Conservation (phyloP, 306 rosid genomes). For the Senna siamea region DNA sequence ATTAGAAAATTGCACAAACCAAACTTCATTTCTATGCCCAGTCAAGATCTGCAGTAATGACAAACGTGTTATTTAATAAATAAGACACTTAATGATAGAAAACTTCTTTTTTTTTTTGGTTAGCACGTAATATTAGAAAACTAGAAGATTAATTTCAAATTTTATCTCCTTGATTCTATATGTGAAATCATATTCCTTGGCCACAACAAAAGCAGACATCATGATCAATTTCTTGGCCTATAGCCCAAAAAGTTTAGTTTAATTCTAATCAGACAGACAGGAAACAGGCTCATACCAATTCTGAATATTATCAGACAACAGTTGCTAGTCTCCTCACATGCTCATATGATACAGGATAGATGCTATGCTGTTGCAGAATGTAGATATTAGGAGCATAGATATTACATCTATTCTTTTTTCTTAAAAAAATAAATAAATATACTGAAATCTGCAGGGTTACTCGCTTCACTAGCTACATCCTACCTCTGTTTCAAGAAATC, state of each 20-base stretch:
- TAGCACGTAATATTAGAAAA: background rate
- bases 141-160: slow-evolving; percentile 23
- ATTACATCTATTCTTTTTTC: slow-evolving; percentile 9
- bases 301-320: background rate
- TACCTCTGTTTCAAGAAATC: slow-evolving; percentile 26
- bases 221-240: slow-evolving; percentile 26
- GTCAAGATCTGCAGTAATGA: slow-evolving; percentile 74
- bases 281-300: slow-evolving; percentile 7
- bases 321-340: background rate
- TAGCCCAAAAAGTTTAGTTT: slow-evolving; percentile 8
- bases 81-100: slow-evolving; percentile 1
- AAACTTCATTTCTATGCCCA: slow-evolving; percentile 86
- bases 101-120: no score
- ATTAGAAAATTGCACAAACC: slow-evolving; percentile 94
- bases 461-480: slow-evolving; percentile 27
- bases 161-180: slow-evolving; percentile 17
- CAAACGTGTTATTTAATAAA: slow-evolving; percentile 34
- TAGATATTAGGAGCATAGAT: slow-evolving; percentile 1
- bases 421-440: background rate
- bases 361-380: background rate
- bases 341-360: background rate
- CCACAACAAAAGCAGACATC: slow-evolving; percentile 16
- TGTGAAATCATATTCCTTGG: slow-evolving; percentile 7
- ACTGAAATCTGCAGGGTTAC: background rate
- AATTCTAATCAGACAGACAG: slow-evolving; percentile 20